Percentiles rank a stretch among this genome's conserved stretches.
Evolutionary conservation across 352 stramenopile species (phyloP).

Genomic region (Pythium phragmitis): DNA sequence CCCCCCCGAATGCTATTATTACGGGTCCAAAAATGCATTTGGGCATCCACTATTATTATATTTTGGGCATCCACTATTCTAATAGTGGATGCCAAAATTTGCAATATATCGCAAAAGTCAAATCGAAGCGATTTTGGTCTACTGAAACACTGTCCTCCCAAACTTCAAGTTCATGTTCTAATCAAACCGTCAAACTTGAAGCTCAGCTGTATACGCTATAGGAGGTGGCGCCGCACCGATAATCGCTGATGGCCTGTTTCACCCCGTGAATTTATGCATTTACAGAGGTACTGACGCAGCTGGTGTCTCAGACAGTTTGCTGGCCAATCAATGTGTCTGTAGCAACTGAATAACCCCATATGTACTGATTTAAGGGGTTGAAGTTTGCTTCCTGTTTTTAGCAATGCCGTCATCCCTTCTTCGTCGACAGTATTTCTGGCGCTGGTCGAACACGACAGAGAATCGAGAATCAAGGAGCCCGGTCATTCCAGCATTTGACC

Average conservation of each 20-base stretch:
- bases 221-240: no score
- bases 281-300: not conserved
- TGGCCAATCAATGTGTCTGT: not conserved
- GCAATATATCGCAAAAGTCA: not conserved
- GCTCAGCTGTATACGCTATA: no score
- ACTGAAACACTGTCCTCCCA: no score
- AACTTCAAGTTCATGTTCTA: no score
- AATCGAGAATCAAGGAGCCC: not conserved
- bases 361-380: slow-evolving; percentile 3
- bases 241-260: not conserved
- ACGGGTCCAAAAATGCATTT: no score
- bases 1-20: no score
- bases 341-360: not conserved
- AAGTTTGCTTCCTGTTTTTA: not conserved
- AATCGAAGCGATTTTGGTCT: no score
- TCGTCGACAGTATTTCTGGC: not conserved
- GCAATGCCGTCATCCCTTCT: not conserved
- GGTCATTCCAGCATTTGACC: not conserved
- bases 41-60: no score
- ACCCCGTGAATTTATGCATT: not conserved
- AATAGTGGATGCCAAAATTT: slow-evolving; percentile 4
- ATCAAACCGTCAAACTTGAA: no score
- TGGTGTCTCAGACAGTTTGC: not conserved
- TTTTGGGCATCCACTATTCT: no score
- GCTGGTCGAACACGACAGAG: not conserved